Evolutionary conservation across 495 filamentous ascomycete genomes (phyloP).

Genomic region (Articulospora tetracladia): DNA sequence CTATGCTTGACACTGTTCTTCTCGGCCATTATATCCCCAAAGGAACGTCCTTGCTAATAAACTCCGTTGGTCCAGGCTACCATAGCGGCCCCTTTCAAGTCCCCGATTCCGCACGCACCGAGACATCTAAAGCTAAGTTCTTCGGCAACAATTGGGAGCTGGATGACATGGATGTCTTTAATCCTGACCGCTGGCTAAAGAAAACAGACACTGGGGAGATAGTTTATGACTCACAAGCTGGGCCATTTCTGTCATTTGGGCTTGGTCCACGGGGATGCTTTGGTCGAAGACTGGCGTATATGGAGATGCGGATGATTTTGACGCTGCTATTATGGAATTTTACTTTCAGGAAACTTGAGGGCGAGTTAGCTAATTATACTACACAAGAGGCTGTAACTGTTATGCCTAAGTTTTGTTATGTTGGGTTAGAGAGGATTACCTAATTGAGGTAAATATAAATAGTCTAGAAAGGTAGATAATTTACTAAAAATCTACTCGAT

Average conservation of each 20-base stretch:
- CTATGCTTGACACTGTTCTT: conserved; percentile 27
- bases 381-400: no score
- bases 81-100: conserved; percentile 11
- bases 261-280: conserved; percentile 33
- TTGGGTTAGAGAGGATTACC: no score
- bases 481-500: no score
- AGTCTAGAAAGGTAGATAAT: no score
- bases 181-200: conserved; percentile 32
- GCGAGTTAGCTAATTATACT: no score
- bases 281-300: conserved; percentile 30
- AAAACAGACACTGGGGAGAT: conserved; percentile 17
- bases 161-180: conserved; percentile 25
- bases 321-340: conserved; percentile 37
- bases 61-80: conserved; percentile 26
- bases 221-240: conserved; percentile 27
- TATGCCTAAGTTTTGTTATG: no score
- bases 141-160: conserved; percentile 11
- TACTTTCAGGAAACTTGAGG: no score
- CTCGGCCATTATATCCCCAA: conserved; percentile 33
- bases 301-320: conserved; percentile 30
- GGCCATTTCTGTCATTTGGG: conserved; percentile 30
- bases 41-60: conserved; percentile 29
- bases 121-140: conserved; percentile 12
- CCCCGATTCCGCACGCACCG: conserved; percentile 13
- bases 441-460: no score